Conservation (phyloP, 164 flowering plant species). For the Umbilicus rupestris region DNA sequence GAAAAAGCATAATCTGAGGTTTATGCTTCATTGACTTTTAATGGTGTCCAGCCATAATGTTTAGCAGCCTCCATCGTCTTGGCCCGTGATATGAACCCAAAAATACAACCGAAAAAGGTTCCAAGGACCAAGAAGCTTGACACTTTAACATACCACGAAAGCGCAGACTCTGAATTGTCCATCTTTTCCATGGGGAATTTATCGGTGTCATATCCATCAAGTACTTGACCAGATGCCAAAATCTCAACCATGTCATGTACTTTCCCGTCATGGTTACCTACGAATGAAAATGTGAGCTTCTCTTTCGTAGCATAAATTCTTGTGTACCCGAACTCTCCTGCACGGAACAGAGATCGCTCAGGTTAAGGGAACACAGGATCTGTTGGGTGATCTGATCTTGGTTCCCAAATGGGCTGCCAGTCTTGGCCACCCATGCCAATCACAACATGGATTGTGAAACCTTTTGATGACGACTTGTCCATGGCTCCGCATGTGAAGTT, state of each 20-base stretch:
- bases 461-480: constrained; percentile 19
- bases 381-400: constrained; percentile 53
- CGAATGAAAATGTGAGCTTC: constrained; percentile 57
- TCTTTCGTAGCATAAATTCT: constrained; percentile 64
- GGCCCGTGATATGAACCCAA: constrained; percentile 55
- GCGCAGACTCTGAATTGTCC: constrained; percentile 13
- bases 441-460: constrained; percentile 70
- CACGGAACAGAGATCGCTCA: constrained; percentile 54
- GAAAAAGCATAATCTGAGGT: background rate
- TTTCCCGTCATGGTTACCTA: constrained; percentile 90
- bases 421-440: constrained; percentile 99
- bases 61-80: constrained; percentile 22
- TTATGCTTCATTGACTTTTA: constrained; percentile 47
- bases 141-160: constrained; percentile 44
- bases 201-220: constrained; percentile 17
- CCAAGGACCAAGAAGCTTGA: constrained; percentile 58
- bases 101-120: constrained; percentile 51
- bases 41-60: constrained; percentile 40
- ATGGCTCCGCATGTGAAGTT: constrained; percentile 91
- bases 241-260: constrained; percentile 78
- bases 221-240: constrained; percentile 44
- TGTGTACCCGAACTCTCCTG: constrained; percentile 87
- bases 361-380: constrained; percentile 76
- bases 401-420: constrained; percentile 91
- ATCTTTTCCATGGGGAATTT: constrained; percentile 6